These are phyloP conservation scores for Aspergillus aculeatinus DNA, from an alignment of 2,329 filamentous ascomycete species.

Conservation along the genomic window DNA sequence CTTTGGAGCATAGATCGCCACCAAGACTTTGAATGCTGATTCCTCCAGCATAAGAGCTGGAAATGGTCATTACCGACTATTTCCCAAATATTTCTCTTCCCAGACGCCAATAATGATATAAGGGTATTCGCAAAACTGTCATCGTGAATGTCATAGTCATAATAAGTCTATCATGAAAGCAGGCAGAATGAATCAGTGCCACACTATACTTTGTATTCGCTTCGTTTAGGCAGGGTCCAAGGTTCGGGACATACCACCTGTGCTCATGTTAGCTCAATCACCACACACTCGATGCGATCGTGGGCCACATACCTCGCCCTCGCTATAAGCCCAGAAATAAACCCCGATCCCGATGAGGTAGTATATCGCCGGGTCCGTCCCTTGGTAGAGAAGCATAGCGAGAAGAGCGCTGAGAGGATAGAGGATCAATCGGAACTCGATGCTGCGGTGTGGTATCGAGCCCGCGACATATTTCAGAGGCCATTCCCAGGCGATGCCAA, in stretches of 20 bases:
- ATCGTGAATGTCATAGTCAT: conserved; percentile 1
- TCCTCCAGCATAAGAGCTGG: conserved; percentile 1
- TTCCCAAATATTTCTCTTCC: neutral
- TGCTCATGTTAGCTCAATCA: conserved; percentile 14
- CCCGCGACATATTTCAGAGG: conserved; percentile 77
- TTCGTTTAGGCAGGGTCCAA: conserved; percentile 62
- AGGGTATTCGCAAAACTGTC: conserved; percentile 1
- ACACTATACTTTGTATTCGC: conserved; percentile 29
- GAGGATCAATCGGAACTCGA: conserved; percentile 79
- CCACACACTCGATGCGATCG: neutral
- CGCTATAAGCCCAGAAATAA: conserved; percentile 96
- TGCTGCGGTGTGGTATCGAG: conserved; percentile 75
- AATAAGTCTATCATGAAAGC: neutral
- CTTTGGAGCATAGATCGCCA: neutral
- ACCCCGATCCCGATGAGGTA: conserved; percentile 81
- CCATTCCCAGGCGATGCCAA: conserved; percentile 87
- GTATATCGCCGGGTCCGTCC: conserved; percentile 87
- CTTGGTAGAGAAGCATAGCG: conserved; percentile 81
- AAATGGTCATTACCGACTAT: neutral
- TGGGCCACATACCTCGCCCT: conserved; percentile 76
- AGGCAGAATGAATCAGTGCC: neutral
- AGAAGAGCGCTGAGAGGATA: conserved; percentile 76
- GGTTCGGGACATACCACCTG: conserved; percentile 68
- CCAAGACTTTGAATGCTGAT: neutral
- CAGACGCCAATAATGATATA: neutral